Evolutionary conservation across 139 green algal genomes (phyloP), one percentile per base, ranked within the genome.

Genomic region (Protoeuglena noctilucae): DNA sequence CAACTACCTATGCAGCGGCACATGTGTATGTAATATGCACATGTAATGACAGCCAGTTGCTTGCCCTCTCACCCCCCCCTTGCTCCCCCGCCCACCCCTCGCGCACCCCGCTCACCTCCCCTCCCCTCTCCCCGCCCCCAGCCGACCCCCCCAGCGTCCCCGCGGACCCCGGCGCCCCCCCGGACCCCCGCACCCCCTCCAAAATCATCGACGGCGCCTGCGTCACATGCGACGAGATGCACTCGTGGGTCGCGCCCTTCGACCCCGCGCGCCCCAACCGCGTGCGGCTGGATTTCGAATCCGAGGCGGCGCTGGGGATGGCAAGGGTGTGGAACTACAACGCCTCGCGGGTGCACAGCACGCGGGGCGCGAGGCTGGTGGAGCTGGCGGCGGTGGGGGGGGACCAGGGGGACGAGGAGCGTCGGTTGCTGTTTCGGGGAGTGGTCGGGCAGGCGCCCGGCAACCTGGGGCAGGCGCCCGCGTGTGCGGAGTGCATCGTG

Each of bases 321-420:
- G 22, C 67, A 23, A 41, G 66, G 27, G 27, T 70, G 5, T 75
- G 62, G 62, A 75, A 75, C 59, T 75, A 75, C 58, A 75, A 70
- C 55, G 65, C 63, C 51, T 61, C 23, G 53, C 51, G 67, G 4
- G 67, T 75, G 21, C 62, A 70, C 46, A 52, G 53, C 18, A 34
- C 53, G 29, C 62, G 67, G 2, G 67, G 67, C 22, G 67, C 53
- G 26, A 59, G 55, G 34, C 50, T 24, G 1, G 48, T 68, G 40
- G 62, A 68, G 41, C 18, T 64, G 1, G 14, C n/a, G 2, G 57
- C 66, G 1, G 58, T 61, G 26, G 58, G 27, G 22, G 2, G 23
- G 1, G n/a, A 57, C 2, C n/a, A n/a, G n/a, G n/a, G n/a, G n/a
- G n/a, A n/a, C n/a, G n/a, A n/a, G n/a, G n/a, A n/a, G n/a, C n/a